phyloP scores from a whole-genome alignment of 2,329 filamentous ascomycete species.

The Pseudogymnoascus sp. region DNA sequence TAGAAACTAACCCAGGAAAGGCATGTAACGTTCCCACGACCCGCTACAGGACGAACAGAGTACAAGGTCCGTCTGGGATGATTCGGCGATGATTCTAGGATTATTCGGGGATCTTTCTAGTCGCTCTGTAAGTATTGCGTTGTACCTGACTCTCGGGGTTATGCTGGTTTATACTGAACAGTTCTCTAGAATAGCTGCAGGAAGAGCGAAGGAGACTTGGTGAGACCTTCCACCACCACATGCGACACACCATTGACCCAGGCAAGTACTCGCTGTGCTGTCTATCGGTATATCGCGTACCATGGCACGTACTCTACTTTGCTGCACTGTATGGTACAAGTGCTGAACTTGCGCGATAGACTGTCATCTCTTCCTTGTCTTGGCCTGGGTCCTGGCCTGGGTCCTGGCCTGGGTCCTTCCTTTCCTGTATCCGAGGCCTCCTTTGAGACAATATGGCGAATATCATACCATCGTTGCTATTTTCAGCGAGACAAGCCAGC shows the following conservation, averaged over 20 bases:
- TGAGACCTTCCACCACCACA: neutral
- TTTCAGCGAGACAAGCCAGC: neutral
- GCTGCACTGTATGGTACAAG: neutral
- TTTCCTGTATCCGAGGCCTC: neutral
- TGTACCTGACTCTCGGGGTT: neutral
- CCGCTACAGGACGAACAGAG: neutral
- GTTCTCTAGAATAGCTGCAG: neutral
- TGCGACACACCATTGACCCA: neutral
- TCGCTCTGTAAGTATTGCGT: neutral
- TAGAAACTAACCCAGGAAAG: neutral
- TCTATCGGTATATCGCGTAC: neutral
- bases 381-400: neutral
- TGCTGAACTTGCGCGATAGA: neutral
- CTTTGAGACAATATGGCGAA: neutral
- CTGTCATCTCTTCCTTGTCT: neutral
- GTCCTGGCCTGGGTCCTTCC: neutral
- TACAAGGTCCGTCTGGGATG: neutral
- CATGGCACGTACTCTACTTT: neutral
- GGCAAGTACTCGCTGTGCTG: neutral
- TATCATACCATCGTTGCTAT: neutral
- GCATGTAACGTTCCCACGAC: conserved; percentile 3
- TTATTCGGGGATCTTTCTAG: neutral
- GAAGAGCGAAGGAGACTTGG: neutral
- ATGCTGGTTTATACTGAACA: neutral
- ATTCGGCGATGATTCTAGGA: neutral